Conservation (phyloP, 1,139 yeast genomes). For the Entelexis sorbosivorans region DNA sequence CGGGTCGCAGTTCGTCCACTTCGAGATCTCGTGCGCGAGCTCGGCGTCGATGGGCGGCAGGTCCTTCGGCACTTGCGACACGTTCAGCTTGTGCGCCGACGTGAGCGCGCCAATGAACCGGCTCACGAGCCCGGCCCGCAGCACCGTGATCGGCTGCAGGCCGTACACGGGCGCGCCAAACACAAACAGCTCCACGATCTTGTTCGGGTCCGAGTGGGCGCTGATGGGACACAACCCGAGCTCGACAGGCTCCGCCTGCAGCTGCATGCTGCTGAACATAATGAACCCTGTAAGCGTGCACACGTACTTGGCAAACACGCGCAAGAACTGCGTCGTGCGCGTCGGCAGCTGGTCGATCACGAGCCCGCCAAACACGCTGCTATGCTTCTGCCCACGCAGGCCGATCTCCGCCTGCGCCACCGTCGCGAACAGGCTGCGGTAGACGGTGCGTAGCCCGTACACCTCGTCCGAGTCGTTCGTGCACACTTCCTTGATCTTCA, state of each 20-base stretch:
- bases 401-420: slow-evolving; percentile 58
- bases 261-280: slow-evolving; percentile 7
- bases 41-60: slow-evolving; percentile 3
- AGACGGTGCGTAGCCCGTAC: slow-evolving; percentile 17
- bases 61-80: slow-evolving; percentile 2
- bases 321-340: slow-evolving; percentile 46
- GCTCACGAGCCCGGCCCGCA: slow-evolving; percentile 22
- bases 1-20: slow-evolving; percentile 16
- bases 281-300: slow-evolving; percentile 20
- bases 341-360: slow-evolving; percentile 50
- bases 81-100: not conserved
- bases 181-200: slow-evolving; percentile 24
- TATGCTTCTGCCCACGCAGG: slow-evolving; percentile 44
- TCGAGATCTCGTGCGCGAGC: slow-evolving; percentile 1
- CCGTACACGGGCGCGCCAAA: slow-evolving; percentile 24
- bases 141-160: slow-evolving; percentile 20
- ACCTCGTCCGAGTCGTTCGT: not conserved
- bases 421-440: slow-evolving; percentile 28
- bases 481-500: slow-evolving; percentile 12
- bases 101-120: slow-evolving; percentile 22
- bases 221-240: not conserved
- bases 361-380: slow-evolving; percentile 32
- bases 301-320: slow-evolving; percentile 37
- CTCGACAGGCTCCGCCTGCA: slow-evolving; percentile 5
- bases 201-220: slow-evolving; percentile 21